Base-by-base conservation (phyloP, 2,329 filamentous ascomycete species). In the Dactylellina haptotyla region DNA sequence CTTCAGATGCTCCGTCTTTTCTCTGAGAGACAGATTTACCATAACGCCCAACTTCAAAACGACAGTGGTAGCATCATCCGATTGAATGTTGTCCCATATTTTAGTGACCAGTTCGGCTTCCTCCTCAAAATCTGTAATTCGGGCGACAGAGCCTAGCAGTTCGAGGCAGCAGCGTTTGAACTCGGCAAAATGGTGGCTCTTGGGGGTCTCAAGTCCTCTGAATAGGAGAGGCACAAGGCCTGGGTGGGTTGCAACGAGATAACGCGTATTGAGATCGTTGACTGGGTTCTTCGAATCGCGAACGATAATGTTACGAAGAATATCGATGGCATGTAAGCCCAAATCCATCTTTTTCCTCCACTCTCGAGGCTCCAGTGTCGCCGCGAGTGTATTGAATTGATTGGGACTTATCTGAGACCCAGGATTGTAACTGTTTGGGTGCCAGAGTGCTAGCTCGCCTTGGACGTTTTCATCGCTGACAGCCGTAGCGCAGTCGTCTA, bases 31-130 rank as follows among this genome's bases (percentile, higher is more conserved):
- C 0, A 92, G 92, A 77, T 37, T 56, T 3, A 89, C 91, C 25
- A 99, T 86, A 1, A 93, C 90, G 74, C 91, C 88, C 56, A 99
- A 83, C 6, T 92, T 86, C 2, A 90, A 91, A 64, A 97, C 84
- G 61, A 98, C 90, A 10, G 88, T 88, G 12, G 93, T 93, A 39
- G 94, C 89, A 79, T 99, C 96, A 12, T 87, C 83, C 3, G 88
- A 90, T 48, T 84, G 80, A 50, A 92, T 82, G 78, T 89, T 72
- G 18, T 50, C 48, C 50, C 69, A 67, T 8, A 78, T 34, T 79
- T 20, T 77, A 75, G 16, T 80, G 70, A 75, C 75, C 1, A 81
- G 81, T 23, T 63, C 43, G 4, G 86, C 77, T 61, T 85, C 83
- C 28, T 79, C 79, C 1, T 46, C 58, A 14, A 64, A 48, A 6